These are phyloP conservation scores for Oryza meyeriana DNA, from an alignment of 176 grass and related monocot species.

Conservation along the genomic window DNA sequence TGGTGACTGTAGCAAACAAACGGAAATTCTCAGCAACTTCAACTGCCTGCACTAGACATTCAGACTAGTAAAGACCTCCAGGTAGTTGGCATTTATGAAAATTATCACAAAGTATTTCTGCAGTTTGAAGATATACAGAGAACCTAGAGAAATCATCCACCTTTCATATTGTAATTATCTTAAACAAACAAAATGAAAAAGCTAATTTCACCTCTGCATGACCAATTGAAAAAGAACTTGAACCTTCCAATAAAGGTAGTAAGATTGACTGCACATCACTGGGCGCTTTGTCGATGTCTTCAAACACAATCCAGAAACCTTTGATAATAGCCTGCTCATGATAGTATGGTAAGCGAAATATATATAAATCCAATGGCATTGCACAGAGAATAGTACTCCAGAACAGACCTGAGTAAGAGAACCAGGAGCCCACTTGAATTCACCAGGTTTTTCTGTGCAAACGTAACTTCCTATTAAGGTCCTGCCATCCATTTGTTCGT, in stretches of 20 bases:
- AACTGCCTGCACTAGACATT: conserved; percentile 55
- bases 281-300: conserved; percentile 96
- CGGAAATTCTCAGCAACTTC: conserved; percentile 74
- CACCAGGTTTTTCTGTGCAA: conserved; percentile 81
- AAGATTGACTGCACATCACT: conserved; percentile 84
- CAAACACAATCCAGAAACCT: conserved; percentile 94
- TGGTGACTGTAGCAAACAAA: conserved; percentile 82
- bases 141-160: conserved; percentile 1
- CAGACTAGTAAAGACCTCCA: conserved; percentile 21
- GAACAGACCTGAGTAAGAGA: conserved; percentile 86
- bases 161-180: conserved; percentile 2
- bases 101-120: neutral
- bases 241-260: conserved; percentile 86
- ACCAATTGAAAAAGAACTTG: conserved; percentile 67
- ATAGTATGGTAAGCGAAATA: conserved; percentile 23
- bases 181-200: conserved; percentile 6
- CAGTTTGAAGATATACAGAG: conserved; percentile 12
- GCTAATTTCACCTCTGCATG: conserved; percentile 69
- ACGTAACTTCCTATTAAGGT: conserved; percentile 88
- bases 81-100: neutral
- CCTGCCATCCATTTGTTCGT: conserved; percentile 93
- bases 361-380: neutral
- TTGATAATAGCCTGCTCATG: conserved; percentile 59
- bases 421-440: conserved; percentile 94
- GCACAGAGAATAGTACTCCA: neutral